Evolutionary conservation across 148 eudicot genomes (phyloP).

Genomic region (Rhododendron kiyosumense): DNA sequence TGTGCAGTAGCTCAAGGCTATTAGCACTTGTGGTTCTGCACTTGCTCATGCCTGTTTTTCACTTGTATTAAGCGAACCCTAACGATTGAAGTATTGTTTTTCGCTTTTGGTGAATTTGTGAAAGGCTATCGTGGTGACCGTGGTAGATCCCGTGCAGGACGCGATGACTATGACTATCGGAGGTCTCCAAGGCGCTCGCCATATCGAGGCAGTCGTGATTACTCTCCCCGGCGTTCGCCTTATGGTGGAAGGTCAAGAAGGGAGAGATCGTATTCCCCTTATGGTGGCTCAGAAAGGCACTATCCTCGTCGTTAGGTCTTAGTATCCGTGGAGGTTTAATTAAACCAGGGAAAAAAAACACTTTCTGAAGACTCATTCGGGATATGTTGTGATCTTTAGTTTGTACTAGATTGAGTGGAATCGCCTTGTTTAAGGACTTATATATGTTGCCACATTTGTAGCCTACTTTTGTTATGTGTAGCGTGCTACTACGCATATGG

Average conservation of each 20-base stretch:
- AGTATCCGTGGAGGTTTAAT: neutral
- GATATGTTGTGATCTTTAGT: neutral
- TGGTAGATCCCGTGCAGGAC: constrained; percentile 68
- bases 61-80: neutral
- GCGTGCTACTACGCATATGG: neutral
- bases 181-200: constrained; percentile 94
- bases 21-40: neutral
- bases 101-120: neutral
- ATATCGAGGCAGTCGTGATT: constrained; percentile 68
- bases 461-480: neutral
- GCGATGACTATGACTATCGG: constrained; percentile 72
- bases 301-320: constrained; percentile 51
- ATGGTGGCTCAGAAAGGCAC: constrained; percentile 62
- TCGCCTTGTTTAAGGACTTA: neutral
- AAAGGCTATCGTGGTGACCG: constrained; percentile 64
- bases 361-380: neutral
- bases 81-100: neutral
- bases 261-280: constrained; percentile 83
- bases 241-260: constrained; percentile 89
- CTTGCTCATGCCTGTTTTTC: neutral
- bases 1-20: neutral
- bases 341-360: neutral
- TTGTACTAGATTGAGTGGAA: neutral
- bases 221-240: constrained; percentile 77
- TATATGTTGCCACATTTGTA: neutral